A percentile compares a stretch with the other conserved stretches of the same genome.
These are phyloP conservation scores for Phytophthora cryptogea DNA, from an alignment of 352 stramenopile genomes.

Conservation along the genomic window DNA sequence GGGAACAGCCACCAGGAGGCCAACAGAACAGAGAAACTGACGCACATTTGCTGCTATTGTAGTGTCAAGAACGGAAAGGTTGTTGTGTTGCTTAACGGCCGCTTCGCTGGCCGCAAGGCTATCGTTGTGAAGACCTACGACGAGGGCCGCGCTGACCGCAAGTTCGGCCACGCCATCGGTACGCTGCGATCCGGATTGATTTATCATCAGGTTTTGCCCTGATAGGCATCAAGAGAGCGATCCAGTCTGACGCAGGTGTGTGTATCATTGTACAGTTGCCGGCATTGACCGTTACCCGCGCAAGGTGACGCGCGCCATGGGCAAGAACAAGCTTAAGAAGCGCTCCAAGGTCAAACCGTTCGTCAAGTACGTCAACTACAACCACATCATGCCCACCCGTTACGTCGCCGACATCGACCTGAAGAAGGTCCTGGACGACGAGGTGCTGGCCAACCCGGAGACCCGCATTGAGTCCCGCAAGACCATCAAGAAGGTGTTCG, in stretches of 20 bases:
- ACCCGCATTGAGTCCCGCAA: conserved; percentile 94
- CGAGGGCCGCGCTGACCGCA: conserved; percentile 95
- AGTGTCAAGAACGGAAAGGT: conserved; percentile 99
- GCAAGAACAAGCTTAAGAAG: conserved; percentile 97
- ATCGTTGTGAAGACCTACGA: conserved; percentile 99
- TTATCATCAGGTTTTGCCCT: conserved; percentile 4
- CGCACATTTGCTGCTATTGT: conserved; percentile 16
- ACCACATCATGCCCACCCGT: conserved; percentile 99
- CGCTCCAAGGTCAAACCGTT: conserved; percentile 99
- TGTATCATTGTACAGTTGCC: conserved; percentile 66
- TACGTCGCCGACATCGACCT: conserved; percentile 99
- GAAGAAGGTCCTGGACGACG: conserved; percentile 97
- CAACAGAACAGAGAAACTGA: conserved; percentile 18
- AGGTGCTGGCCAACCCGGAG: conserved; percentile 85
- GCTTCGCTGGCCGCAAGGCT: conserved; percentile 99
- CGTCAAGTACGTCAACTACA: conserved; percentile 99
- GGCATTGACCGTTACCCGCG: conserved; percentile 96
- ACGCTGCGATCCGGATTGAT: conserved; percentile 9
- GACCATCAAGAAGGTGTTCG: conserved; percentile 99
- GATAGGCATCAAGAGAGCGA: not conserved
- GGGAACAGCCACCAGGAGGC: conserved; percentile 5
- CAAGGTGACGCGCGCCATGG: conserved; percentile 98
- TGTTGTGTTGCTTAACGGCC: conserved; percentile 98
- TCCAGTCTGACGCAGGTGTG: conserved; percentile 2
- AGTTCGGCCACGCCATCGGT: conserved; percentile 97